Percentiles rank a stretch among this genome's conserved stretches.
These are phyloP conservation scores for Paradendryphiella salina DNA, from an alignment of 2,329 filamentous ascomycete genomes.

Conservation along the genomic window DNA sequence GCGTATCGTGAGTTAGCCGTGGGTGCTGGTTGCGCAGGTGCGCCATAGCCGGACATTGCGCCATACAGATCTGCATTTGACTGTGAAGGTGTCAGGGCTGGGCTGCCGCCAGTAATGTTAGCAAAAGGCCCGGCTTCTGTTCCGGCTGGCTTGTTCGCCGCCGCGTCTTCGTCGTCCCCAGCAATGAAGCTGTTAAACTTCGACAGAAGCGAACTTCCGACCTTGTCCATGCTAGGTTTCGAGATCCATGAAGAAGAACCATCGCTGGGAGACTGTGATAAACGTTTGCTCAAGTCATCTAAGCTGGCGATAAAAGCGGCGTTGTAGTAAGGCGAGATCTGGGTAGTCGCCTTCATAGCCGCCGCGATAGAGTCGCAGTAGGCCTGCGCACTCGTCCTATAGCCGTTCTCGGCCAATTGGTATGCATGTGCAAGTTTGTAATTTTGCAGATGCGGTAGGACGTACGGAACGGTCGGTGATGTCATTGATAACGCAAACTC, in stretches of 20 bases:
- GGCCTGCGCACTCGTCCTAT: slow-evolving; percentile 78
- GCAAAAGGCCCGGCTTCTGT: slow-evolving; percentile 74
- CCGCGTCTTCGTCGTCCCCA: slow-evolving; percentile 78
- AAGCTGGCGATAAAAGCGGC: slow-evolving; percentile 71
- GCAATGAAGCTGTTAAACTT: slow-evolving; percentile 96
- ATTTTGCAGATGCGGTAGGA: slow-evolving; percentile 78
- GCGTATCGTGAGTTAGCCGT: slow-evolving; percentile 47
- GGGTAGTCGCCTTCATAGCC: slow-evolving; percentile 78
- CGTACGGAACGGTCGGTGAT: slow-evolving; percentile 55
- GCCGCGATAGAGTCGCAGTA: slow-evolving; percentile 86
- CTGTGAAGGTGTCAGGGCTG: slow-evolving; percentile 59
- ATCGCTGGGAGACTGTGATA: slow-evolving; percentile 85
- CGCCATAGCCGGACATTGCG: slow-evolving; percentile 61
- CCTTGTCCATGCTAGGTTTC: slow-evolving; percentile 93
- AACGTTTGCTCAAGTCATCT: slow-evolving; percentile 79
- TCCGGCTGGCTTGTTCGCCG: slow-evolving; percentile 61
- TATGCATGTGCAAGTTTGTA: slow-evolving; percentile 92
- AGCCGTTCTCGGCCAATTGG: slow-evolving; percentile 79
- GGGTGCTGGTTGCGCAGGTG: slow-evolving; percentile 26
- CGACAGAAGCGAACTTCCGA: slow-evolving; percentile 85
- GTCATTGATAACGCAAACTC: slow-evolving; percentile 84
- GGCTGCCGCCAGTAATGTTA: slow-evolving; percentile 69
- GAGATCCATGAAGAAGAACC: slow-evolving; percentile 85
- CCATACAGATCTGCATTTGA: slow-evolving; percentile 76
- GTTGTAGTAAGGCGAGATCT: slow-evolving; percentile 85